phyloP scores from a whole-genome alignment of 495 filamentous ascomycete genomes.

The Cercophora newfieldiana region DNA sequence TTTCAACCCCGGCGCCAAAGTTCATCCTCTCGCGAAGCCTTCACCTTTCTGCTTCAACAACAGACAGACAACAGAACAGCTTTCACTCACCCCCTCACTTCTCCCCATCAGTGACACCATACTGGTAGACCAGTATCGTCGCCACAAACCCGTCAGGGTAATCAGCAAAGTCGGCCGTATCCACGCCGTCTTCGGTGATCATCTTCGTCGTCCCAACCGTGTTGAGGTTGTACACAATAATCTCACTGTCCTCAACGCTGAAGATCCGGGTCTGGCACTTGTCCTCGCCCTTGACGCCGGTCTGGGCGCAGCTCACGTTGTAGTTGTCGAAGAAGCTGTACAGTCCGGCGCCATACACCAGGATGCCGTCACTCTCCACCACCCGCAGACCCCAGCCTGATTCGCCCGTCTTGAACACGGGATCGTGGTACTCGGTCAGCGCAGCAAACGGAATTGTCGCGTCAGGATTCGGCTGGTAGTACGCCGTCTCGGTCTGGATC shows the following conservation, averaged over 20 bases:
- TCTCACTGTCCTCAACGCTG: slow-evolving; percentile 48
- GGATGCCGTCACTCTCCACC: slow-evolving; percentile 52
- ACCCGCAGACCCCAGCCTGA: slow-evolving; percentile 57
- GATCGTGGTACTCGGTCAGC: slow-evolving; percentile 64
- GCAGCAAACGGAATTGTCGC: slow-evolving; percentile 64
- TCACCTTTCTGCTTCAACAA: too few relatives aligned
- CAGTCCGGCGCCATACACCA: slow-evolving; percentile 67
- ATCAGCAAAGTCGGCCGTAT: slow-evolving; percentile 50
- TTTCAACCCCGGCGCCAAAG: too few relatives aligned
- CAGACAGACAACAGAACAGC: too few relatives aligned
- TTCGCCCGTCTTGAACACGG: slow-evolving; percentile 57
- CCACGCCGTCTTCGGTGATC: slow-evolving; percentile 48
- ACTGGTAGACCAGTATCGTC: neutral
- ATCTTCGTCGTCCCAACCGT: slow-evolving; percentile 49
- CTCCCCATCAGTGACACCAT: neutral
- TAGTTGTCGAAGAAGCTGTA: slow-evolving; percentile 63
- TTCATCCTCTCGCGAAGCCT: too few relatives aligned
- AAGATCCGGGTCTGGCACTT: slow-evolving; percentile 65
- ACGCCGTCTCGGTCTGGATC: slow-evolving; percentile 80
- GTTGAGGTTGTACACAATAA: slow-evolving; percentile 53
- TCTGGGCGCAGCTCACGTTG: slow-evolving; percentile 31
- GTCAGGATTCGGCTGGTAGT: slow-evolving; percentile 67
- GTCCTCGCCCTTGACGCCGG: slow-evolving; percentile 42
- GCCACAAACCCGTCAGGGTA: slow-evolving; percentile 46
- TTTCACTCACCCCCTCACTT: neutral